These are phyloP conservation scores for Eimeria necatrix DNA, from an alignment of 169 alveolate genomes.

Conservation along the genomic window DNA sequence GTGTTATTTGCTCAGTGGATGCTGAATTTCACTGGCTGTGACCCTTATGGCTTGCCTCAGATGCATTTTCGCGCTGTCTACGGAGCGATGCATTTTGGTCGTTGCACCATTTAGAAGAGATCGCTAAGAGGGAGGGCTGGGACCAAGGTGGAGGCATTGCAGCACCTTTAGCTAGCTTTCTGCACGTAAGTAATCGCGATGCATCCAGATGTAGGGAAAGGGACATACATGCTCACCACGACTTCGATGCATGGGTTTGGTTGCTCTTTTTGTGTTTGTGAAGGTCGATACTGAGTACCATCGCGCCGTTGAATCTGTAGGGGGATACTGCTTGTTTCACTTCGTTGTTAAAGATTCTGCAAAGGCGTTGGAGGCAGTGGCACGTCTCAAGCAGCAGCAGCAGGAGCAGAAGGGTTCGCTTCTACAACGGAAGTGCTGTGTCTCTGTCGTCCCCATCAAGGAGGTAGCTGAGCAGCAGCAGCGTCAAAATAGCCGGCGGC, in stretches of 20 bases:
- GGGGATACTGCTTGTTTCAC: neutral
- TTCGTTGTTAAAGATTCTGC: conserved; percentile 20
- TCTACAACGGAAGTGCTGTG: conserved; percentile 25
- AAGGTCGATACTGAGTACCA: conserved; percentile 58
- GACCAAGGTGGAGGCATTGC: neutral
- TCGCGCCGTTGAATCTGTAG: conserved; percentile 47
- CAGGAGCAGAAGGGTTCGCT: conserved; percentile 6
- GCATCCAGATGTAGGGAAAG: no score
- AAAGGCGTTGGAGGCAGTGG: conserved; percentile 8
- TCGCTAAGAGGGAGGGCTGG: neutral
- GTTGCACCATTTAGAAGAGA: neutral
- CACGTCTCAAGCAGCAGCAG: conserved; percentile 24
- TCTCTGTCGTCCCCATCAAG: conserved; percentile 54
- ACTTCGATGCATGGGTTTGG: no score
- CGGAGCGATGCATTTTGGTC: neutral
- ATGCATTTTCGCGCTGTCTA: neutral
- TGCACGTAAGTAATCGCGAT: neutral
- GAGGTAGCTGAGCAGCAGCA: conserved; percentile 48
- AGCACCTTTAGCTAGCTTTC: neutral
- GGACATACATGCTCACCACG: no score
- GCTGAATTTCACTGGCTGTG: neutral
- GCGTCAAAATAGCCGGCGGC: neutral
- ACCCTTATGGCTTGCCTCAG: neutral
- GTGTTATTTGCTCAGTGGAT: neutral
- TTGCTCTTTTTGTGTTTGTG: neutral